These are phyloP conservation scores for Wickerhamiella infanticola DNA, from an alignment of 1,139 yeast genomes.

Conservation along the genomic window DNA sequence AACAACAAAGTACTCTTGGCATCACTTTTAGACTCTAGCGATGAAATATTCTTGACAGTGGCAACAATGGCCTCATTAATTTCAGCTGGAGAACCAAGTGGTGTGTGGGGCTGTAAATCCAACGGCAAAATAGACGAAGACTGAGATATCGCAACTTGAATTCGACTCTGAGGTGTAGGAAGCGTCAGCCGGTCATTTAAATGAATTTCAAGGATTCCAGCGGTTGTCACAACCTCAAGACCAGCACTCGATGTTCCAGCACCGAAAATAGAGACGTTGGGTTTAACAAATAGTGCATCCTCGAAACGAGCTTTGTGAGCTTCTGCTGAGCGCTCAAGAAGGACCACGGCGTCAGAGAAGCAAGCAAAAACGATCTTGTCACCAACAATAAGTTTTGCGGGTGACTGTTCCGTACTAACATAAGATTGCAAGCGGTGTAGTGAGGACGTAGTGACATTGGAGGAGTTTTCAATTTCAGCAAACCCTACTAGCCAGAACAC, in stretches of 20 bases:
- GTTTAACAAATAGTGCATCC: constrained; percentile 46
- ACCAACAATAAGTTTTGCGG: constrained; percentile 42
- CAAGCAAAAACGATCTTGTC: constrained; percentile 48
- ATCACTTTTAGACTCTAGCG: neutral
- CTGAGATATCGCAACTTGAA: constrained; percentile 30
- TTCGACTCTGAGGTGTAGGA: constrained; percentile 16
- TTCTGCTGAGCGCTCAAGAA: constrained; percentile 39
- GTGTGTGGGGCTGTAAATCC: neutral
- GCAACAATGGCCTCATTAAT: neutral
- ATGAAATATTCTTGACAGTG: neutral
- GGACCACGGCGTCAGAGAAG: constrained; percentile 43
- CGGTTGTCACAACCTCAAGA: neutral
- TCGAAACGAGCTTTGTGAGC: constrained; percentile 53
- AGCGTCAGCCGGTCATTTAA: constrained; percentile 31
- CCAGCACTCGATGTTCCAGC: constrained; percentile 12
- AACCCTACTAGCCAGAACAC: constrained; percentile 36
- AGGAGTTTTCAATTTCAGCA: constrained; percentile 30
- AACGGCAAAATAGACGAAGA: constrained; percentile 29
- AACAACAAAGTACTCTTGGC: neutral
- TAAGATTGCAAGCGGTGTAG: constrained; percentile 40
- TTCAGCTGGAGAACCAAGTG: neutral
- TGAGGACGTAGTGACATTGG: constrained; percentile 43
- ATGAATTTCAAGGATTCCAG: constrained; percentile 18
- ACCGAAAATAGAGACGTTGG: constrained; percentile 43
- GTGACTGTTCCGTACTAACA: constrained; percentile 25